phyloP scores from a whole-genome alignment of 1,139 yeast species.

The Candida sanyaensis region DNA sequence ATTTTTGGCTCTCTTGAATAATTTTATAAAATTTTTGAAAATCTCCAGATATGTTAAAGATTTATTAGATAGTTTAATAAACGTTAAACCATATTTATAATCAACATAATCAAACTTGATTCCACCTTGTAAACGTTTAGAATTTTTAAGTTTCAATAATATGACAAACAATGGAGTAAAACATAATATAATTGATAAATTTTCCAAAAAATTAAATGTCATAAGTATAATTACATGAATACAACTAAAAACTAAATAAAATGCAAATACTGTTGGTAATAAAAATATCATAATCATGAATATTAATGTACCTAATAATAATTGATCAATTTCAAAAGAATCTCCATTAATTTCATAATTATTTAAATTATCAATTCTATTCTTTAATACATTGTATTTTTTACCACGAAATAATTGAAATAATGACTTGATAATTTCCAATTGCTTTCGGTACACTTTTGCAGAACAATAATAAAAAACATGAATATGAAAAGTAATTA shows the following conservation, averaged over 20 bases:
- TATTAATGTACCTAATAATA: conserved; percentile 82
- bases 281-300: conserved; percentile 79
- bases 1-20: conserved; percentile 34
- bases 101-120: conserved; percentile 43
- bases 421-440: conserved; percentile 67
- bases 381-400: conserved; percentile 78
- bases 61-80: conserved; percentile 37
- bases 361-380: conserved; percentile 69
- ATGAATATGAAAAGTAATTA: conserved; percentile 70
- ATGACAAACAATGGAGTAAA: conserved; percentile 87
- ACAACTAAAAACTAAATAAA: conserved; percentile 72
- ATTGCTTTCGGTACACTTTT: conserved; percentile 74
- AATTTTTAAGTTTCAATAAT: conserved; percentile 76
- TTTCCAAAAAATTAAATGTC: conserved; percentile 57
- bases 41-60: conserved; percentile 42
- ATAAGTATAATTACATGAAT: conserved; percentile 55
- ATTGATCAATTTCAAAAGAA: conserved; percentile 80
- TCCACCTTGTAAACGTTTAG: conserved; percentile 90
- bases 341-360: conserved; percentile 43
- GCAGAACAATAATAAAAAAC: conserved; percentile 81
- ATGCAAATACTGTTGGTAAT: conserved; percentile 85
- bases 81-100: conserved; percentile 20
- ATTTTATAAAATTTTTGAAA: conserved; percentile 32
- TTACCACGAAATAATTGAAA: conserved; percentile 89
- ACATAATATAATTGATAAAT: conserved; percentile 64